These are phyloP conservation scores for Ceratocystis cacaofunesta DNA, from an alignment of 2,329 filamentous ascomycete species.

Conservation along the genomic window DNA sequence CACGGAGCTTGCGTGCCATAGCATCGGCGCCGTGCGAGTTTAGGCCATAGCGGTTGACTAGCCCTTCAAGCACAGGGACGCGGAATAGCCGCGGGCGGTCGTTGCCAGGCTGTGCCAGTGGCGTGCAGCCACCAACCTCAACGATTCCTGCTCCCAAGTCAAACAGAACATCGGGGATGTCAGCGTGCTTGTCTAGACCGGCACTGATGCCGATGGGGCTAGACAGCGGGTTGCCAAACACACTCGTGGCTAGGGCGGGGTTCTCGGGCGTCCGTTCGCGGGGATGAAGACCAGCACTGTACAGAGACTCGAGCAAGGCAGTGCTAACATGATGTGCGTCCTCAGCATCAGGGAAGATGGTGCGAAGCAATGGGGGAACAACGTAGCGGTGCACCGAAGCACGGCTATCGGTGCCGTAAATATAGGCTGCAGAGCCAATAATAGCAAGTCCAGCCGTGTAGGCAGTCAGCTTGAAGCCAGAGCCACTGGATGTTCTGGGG, in stretches of 20 bases:
- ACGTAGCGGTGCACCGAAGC: constrained; percentile 55
- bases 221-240: constrained; percentile 62
- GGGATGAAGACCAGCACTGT: constrained; percentile 61
- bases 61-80: constrained; percentile 63
- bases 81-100: constrained; percentile 78
- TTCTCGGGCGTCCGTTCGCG: constrained; percentile 51
- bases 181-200: constrained; percentile 86
- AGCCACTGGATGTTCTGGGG: constrained; percentile 20
- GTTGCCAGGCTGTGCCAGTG: constrained; percentile 77
- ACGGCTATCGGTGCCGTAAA: constrained; percentile 62
- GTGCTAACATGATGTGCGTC: constrained; percentile 81
- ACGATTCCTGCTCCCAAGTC: constrained; percentile 74
- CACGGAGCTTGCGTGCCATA: constrained; percentile 63
- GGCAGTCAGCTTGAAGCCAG: constrained; percentile 26
- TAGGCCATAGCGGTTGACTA: constrained; percentile 92
- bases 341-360: constrained; percentile 61
- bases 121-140: constrained; percentile 83
- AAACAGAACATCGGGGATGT: constrained; percentile 73
- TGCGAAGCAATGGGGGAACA: constrained; percentile 50
- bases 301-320: constrained; percentile 52
- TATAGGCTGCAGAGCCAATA: constrained; percentile 36
- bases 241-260: constrained; percentile 28
- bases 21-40: constrained; percentile 83
- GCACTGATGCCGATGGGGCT: constrained; percentile 94
- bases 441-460: constrained; percentile 30